Evolutionary conservation across 495 filamentous ascomycete species (phyloP), one percentile per base, ranked within the genome.

Genomic region (Pseudevernia furfuracea): DNA sequence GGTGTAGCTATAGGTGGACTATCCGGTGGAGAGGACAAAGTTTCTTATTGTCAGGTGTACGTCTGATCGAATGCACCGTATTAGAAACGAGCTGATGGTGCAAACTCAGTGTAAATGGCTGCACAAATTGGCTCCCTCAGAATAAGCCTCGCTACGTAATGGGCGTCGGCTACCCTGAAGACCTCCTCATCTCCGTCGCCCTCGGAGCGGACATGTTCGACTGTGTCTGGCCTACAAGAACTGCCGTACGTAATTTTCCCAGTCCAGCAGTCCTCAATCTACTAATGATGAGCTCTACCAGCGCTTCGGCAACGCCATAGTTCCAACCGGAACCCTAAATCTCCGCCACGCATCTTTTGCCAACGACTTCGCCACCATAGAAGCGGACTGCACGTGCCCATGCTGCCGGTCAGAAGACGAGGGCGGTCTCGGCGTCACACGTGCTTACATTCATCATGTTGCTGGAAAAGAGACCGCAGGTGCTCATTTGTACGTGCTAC

Each of bases 191-290:
- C 19, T 91, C 89, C 59, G 81, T 96, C 17, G 94, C 94, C 15
- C 82, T 98, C 8, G 94, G 94, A 7, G 94, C 95, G 30, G 94
- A 98, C 72, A 97, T 98, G 95, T 98, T 98, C 74, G 94, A 98
- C 77, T 98, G 95, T 71, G 94, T 97, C 9, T 98, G 95, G 95
- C 95, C 93, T 11, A 98, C 94, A 32, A 82, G 94, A 48, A 97
- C 94, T 32, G 94, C 95, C 17, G 85, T 84, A 77, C 69, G 38
- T 44, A 28, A 17, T 30, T 39, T 58, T 21, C 19, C 56, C 17
- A 48, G n/a, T 8, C n/a, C 7, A 23, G 19, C 23, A 10, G 34
- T 9, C 21, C 43, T 46, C 43, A 21, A 46, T 52, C 23, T 28
- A 15, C 30, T 46, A 52, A 36, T 52, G 41, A 21, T 2, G 14